Base-by-base conservation (phyloP, 805 yeast genomes). In the Kluyveromyces aestuarii region DNA sequence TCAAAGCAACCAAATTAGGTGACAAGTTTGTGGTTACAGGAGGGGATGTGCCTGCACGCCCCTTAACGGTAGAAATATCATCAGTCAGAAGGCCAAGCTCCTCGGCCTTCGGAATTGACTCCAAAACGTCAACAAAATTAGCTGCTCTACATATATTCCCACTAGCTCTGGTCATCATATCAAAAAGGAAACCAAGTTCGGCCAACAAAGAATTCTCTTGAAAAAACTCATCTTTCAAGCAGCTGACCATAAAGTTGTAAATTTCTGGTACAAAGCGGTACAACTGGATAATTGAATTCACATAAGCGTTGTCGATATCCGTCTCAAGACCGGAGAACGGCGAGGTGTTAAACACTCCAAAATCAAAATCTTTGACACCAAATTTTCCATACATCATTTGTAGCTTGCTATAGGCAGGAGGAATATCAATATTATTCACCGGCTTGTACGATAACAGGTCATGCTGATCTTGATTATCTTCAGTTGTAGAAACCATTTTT, bases 341-440 rank as follows among this genome's bases (percentile, higher is more conserved):
- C 0, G 97, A 85, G 38, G 73, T 72, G 61, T 91, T 91, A 70
- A 84, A 91, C 57, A 81, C 84, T 47, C 78, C 82, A 62, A 93
- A 91, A 68, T 91, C 96, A 67, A 93, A 93, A 64, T 89, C 96
- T 56, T 84, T 88, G 30, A 93, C 89, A 27, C 99, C 99, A 65
- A 88, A 91, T 57, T 79, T 82, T 49, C 95, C 85, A 64, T 90
- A 91, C 40, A 83, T 76, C 47, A 91, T 86, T 51, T 83, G 85
- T 42, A 87, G 71, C 56, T 81, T 79, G 39, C 81, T 72, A 68
- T 84, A 91, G 36, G 90, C 85, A 46, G 82, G 82, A 1, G 96
- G 96, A 1, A 81, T 72, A 21, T 60, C 67, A 44, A 57, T 62
- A 10, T 63, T 69, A 42, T 72, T 72, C 0, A 62, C 52, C 6